Conservation (phyloP, 2,329 filamentous ascomycete genomes). For the Colletotrichum sp. region DNA sequence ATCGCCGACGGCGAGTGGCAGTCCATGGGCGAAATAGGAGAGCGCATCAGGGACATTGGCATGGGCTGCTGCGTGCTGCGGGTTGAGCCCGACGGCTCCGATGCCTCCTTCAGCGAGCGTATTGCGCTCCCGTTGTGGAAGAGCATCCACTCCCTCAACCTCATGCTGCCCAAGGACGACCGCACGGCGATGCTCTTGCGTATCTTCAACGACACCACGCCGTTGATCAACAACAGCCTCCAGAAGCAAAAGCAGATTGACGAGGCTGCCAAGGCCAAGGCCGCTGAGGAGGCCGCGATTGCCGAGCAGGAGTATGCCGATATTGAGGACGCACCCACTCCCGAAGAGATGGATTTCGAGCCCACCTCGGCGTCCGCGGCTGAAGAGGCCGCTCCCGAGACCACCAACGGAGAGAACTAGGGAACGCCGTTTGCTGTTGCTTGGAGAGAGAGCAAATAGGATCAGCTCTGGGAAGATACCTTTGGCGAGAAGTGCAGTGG, state of each 20-base stretch:
- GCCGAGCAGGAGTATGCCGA: constrained; percentile 30
- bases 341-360: constrained; percentile 28
- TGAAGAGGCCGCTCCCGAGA: background rate
- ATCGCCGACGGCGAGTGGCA: constrained; percentile 77
- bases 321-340: constrained; percentile 42
- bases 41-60: constrained; percentile 76
- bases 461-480: background rate
- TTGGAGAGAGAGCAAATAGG: background rate
- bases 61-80: constrained; percentile 94
- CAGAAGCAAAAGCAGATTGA: constrained; percentile 48
- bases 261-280: constrained; percentile 38
- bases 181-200: constrained; percentile 89
- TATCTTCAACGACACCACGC: constrained; percentile 88
- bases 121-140: constrained; percentile 96
- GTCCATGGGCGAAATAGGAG: constrained; percentile 85
- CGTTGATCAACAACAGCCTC: constrained; percentile 74
- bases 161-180: constrained; percentile 99
- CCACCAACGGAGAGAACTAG: background rate
- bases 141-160: constrained; percentile 87
- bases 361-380: background rate
- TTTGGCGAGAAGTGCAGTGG: background rate
- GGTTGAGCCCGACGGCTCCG: constrained; percentile 75
- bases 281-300: constrained; percentile 27
- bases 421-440: background rate
- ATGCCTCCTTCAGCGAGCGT: constrained; percentile 68